phyloP scores from a whole-genome alignment of 2,329 filamentous ascomycete species.

The Neonectria hederae region DNA sequence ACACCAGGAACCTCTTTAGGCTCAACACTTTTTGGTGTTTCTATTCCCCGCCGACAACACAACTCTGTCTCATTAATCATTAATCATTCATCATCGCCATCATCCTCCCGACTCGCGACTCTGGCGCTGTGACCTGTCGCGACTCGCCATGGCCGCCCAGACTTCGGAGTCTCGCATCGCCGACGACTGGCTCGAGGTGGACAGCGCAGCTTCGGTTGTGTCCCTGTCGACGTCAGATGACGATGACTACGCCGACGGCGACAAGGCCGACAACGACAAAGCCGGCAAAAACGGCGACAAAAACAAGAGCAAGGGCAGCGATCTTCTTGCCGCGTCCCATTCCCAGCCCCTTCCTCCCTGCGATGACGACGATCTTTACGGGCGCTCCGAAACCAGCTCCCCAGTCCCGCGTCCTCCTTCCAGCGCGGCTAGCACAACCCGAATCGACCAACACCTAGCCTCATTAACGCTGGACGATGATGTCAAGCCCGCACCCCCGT shows the following conservation, averaged over 20 bases:
- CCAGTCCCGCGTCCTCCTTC: neutral
- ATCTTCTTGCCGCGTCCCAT: neutral
- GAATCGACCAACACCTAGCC: neutral
- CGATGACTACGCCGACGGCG: conserved; percentile 5
- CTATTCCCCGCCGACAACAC: too few relatives aligned
- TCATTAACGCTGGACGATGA: neutral
- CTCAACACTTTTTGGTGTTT: too few relatives aligned
- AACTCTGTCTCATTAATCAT: too few relatives aligned
- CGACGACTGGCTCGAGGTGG: conserved; percentile 38
- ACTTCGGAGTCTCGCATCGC: conserved; percentile 20
- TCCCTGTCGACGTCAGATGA: conserved; percentile 26
- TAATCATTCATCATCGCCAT: too few relatives aligned
- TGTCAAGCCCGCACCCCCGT: neutral
- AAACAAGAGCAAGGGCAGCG: neutral
- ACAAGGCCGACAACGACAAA: conserved; percentile 10
- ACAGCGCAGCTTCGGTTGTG: conserved; percentile 30
- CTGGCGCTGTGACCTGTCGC: neutral
- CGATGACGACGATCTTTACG: neutral
- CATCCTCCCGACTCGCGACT: too few relatives aligned
- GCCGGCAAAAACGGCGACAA: neutral
- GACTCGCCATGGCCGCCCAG: conserved; percentile 18
- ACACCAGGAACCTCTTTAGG: too few relatives aligned
- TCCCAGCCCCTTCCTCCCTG: neutral
- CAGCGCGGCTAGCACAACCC: neutral
- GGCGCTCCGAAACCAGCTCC: neutral